These are phyloP conservation scores for Colletotrichum sp. DNA, from an alignment of 2,329 filamentous ascomycete genomes.

Conservation along the genomic window DNA sequence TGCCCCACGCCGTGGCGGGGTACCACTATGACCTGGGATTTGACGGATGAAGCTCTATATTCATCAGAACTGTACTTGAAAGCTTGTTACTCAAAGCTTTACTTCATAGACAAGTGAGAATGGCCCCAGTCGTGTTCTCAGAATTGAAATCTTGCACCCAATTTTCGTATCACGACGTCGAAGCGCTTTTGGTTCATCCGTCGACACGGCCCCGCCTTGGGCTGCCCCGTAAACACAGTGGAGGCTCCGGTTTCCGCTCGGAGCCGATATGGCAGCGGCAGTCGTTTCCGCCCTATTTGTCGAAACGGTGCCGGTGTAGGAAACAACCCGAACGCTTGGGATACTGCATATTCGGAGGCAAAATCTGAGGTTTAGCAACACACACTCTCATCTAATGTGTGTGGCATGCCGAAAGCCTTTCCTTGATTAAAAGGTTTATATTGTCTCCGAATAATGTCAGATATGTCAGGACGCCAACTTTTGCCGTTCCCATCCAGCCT, in stretches of 20 bases:
- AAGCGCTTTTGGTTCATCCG: neutral
- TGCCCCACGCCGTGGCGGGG: neutral
- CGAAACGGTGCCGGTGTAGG: neutral
- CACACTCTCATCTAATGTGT: neutral
- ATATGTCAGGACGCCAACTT: neutral
- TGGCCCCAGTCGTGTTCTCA: neutral
- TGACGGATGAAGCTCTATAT: neutral
- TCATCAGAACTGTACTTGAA: neutral
- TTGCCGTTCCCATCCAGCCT: neutral
- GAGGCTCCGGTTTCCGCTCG: neutral
- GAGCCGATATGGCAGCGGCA: neutral
- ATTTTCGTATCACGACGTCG: neutral
- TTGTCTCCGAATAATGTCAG: neutral
- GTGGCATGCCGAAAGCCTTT: neutral
- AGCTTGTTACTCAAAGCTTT: neutral
- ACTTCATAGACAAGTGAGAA: neutral
- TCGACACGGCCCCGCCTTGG: neutral
- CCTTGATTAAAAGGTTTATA: neutral
- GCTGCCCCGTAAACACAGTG: neutral
- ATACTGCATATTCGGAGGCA: neutral
- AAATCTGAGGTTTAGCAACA: neutral
- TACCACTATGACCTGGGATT: neutral
- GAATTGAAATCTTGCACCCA: neutral
- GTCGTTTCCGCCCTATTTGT: neutral
- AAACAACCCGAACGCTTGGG: neutral